Percentiles rank a stretch among this genome's conserved stretches.
Evolutionary conservation across 495 filamentous ascomycete species (phyloP).

Genomic region (Niebla homalea): DNA sequence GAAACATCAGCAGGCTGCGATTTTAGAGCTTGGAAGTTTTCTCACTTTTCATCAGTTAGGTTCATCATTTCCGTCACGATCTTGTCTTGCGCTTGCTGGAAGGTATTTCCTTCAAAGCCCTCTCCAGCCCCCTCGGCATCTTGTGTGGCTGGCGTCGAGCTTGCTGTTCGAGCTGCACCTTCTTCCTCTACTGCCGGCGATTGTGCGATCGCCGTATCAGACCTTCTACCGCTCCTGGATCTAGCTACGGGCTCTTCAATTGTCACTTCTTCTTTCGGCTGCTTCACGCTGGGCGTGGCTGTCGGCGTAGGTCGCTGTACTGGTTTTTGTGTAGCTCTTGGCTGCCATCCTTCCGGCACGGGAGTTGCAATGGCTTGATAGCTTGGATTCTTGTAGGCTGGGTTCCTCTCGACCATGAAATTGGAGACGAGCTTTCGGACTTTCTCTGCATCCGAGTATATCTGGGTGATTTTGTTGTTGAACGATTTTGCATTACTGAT

Average conservation of each 20-base stretch:
- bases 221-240: slow-evolving; percentile 14
- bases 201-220: slow-evolving; percentile 13
- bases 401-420: slow-evolving; percentile 62
- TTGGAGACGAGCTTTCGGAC: slow-evolving; percentile 62
- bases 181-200: slow-evolving; percentile 21
- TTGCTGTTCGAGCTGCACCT: slow-evolving; percentile 28
- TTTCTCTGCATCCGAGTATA: slow-evolving; percentile 63
- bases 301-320: slow-evolving; percentile 1
- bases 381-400: slow-evolving; percentile 47
- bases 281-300: slow-evolving; percentile 14
- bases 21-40: not conserved
- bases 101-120: slow-evolving; percentile 48
- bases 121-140: slow-evolving; percentile 34
- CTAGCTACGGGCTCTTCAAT: slow-evolving; percentile 14
- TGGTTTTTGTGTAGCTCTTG: not conserved
- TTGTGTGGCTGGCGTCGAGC: slow-evolving; percentile 29
- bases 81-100: slow-evolving; percentile 73
- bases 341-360: slow-evolving; percentile 29
- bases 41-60: slow-evolving; percentile 14
- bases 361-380: slow-evolving; percentile 54
- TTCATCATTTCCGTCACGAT: slow-evolving; percentile 39
- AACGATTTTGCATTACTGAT: slow-evolving; percentile 63
- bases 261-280: slow-evolving; percentile 22
- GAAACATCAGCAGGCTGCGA: not conserved
- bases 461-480: slow-evolving; percentile 48